These are phyloP conservation scores for Paratrypanosoma confusum DNA, from an alignment of 208 protist species.

Conservation along the genomic window DNA sequence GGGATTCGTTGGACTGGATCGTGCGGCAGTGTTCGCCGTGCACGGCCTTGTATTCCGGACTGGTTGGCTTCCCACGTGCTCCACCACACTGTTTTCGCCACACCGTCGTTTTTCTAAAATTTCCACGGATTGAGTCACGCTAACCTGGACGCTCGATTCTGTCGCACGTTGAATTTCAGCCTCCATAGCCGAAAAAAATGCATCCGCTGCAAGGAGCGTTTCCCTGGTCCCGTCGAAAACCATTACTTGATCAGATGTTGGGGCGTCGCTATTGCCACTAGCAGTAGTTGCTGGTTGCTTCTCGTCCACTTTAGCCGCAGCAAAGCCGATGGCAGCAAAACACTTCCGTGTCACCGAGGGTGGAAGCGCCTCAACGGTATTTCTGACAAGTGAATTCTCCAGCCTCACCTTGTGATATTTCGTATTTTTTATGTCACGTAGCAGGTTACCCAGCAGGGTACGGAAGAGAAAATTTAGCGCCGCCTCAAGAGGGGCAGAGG, in stretches of 20 bases:
- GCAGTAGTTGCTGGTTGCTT: no score
- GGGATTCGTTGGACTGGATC: neutral
- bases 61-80: neutral
- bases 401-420: constrained; percentile 40
- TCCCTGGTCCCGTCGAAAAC: constrained; percentile 32
- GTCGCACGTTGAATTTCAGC: constrained; percentile 13
- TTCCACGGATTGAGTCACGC: neutral
- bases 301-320: constrained; percentile 7
- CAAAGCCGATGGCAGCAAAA: constrained; percentile 43
- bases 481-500: constrained; percentile 4
- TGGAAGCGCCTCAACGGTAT: constrained; percentile 14
- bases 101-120: neutral
- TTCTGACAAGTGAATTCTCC: constrained; percentile 32
- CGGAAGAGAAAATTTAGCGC: constrained; percentile 31
- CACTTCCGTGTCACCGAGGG: constrained; percentile 22
- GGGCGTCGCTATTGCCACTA: no score
- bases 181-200: constrained; percentile 40
- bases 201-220: constrained; percentile 26
- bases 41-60: neutral
- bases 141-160: constrained; percentile 1
- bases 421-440: constrained; percentile 46
- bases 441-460: constrained; percentile 52
- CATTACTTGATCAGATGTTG: no score
- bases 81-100: constrained; percentile 10
- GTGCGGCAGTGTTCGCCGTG: neutral